Percentiles rank a stretch among this genome's conserved stretches.
These are phyloP conservation scores for Ceratobasidium sp. DNA, from an alignment of 1,284 basidiomycete species.

Conservation along the genomic window DNA sequence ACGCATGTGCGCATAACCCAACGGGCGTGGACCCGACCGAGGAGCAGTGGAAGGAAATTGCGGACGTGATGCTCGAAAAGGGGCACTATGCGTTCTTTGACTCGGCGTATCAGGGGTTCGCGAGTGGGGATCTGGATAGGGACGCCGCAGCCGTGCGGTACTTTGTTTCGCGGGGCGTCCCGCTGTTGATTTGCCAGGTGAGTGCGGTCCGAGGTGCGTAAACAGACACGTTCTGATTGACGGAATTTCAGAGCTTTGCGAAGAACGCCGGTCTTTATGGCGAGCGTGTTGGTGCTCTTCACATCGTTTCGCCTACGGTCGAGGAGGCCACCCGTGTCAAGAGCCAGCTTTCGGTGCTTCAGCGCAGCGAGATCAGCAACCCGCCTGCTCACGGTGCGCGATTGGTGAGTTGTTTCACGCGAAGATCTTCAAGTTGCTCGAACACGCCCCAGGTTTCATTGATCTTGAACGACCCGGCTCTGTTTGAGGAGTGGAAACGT, in stretches of 20 bases:
- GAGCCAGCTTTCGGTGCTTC: slow-evolving; percentile 86
- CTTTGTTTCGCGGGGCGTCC: slow-evolving; percentile 76
- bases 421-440: neutral
- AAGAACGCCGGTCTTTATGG: slow-evolving; percentile 96
- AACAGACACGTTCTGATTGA: slow-evolving; percentile 22
- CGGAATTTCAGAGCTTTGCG: slow-evolving; percentile 76
- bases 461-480: slow-evolving; percentile 72
- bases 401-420: slow-evolving; percentile 62
- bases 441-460: slow-evolving; percentile 64
- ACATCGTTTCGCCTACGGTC: slow-evolving; percentile 67
- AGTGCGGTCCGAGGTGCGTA: slow-evolving; percentile 44
- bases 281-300: slow-evolving; percentile 86
- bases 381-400: slow-evolving; percentile 90
- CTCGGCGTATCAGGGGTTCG: slow-evolving; percentile 92
- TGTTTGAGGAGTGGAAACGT: slow-evolving; percentile 86
- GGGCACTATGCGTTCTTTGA: slow-evolving; percentile 93
- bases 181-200: slow-evolving; percentile 87
- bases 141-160: slow-evolving; percentile 75
- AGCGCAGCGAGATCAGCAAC: slow-evolving; percentile 92
- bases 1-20: slow-evolving; percentile 95
- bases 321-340: slow-evolving; percentile 75
- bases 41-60: slow-evolving; percentile 87
- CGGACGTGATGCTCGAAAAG: slow-evolving; percentile 74
- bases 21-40: slow-evolving; percentile 93
- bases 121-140: slow-evolving; percentile 79